Percentiles rank a stretch among this genome's conserved stretches.
These are phyloP conservation scores for Funneliformis geosporum DNA, from an alignment of 192 early-diverging fungal species.

Conservation along the genomic window DNA sequence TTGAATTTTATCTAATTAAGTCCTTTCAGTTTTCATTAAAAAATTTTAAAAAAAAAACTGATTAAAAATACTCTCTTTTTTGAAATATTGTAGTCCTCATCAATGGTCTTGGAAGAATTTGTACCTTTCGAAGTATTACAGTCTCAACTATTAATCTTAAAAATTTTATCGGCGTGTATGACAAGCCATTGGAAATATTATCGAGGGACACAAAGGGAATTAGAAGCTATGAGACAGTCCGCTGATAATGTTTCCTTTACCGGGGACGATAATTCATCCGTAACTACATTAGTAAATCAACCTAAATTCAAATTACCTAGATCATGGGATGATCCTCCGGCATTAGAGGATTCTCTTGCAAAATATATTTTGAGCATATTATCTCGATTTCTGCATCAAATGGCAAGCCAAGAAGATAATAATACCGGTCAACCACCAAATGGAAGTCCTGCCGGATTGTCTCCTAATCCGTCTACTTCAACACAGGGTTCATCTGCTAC, in stretches of 20 bases:
- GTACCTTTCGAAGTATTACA: conserved; percentile 73
- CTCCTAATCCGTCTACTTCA: not conserved
- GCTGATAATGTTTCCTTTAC: not conserved
- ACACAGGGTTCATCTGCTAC: conserved; percentile 30
- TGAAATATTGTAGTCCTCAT: conserved; percentile 37
- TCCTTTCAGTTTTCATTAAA: conserved; percentile 17
- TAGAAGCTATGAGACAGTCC: conserved; percentile 9
- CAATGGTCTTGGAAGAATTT: conserved; percentile 54
- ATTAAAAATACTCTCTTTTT: not conserved
- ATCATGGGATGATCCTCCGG: conserved; percentile 64
- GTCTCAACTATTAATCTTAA: conserved; percentile 83
- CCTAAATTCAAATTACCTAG: conserved; percentile 9
- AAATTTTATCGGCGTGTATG: conserved; percentile 83
- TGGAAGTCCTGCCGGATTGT: conserved; percentile 37
- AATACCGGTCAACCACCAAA: conserved; percentile 36
- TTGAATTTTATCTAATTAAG: not conserved
- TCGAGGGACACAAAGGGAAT: conserved; percentile 48
- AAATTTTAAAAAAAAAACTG: not conserved
- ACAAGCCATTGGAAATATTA: conserved; percentile 82
- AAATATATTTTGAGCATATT: conserved; percentile 65
- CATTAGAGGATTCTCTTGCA: conserved; percentile 71
- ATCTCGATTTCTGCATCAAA: conserved; percentile 65
- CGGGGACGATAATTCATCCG: conserved; percentile 29
- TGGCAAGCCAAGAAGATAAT: conserved; percentile 49
- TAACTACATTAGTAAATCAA: not conserved